These are phyloP conservation scores for Leucogyrophana mollusca DNA, from an alignment of 768 basidiomycete genomes.

Conservation along the genomic window DNA sequence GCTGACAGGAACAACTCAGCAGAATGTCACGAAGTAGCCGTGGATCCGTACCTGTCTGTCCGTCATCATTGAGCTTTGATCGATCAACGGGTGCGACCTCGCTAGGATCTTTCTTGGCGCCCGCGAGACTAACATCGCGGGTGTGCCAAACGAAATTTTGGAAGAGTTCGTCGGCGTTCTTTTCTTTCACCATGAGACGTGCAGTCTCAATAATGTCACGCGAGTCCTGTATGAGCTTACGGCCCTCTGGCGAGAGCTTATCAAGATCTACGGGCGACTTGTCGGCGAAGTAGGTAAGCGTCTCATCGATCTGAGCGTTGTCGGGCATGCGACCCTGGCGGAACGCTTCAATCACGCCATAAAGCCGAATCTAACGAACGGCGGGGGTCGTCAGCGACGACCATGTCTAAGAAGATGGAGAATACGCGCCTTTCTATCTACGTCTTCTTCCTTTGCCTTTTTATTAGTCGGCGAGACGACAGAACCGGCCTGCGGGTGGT, in stretches of 20 bases:
- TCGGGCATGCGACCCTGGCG: slow-evolving; percentile 75
- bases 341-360: slow-evolving; percentile 80
- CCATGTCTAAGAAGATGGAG: background rate
- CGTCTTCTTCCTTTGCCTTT: slow-evolving; percentile 61
- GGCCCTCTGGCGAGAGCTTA: slow-evolving; percentile 76
- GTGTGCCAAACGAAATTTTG: slow-evolving; percentile 91
- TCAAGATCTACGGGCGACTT: slow-evolving; percentile 58
- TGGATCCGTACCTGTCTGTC: slow-evolving; percentile 50
- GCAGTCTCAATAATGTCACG: slow-evolving; percentile 78
- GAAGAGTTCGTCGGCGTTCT: slow-evolving; percentile 89
- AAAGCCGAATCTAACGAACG: slow-evolving; percentile 67
- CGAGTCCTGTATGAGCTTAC: slow-evolving; percentile 72
- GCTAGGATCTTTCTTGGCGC: slow-evolving; percentile 39
- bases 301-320: slow-evolving; percentile 76
- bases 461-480: slow-evolving; percentile 71
- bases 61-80: slow-evolving; percentile 55
- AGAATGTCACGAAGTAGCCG: background rate
- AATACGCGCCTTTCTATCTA: slow-evolving; percentile 66
- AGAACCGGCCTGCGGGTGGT: slow-evolving; percentile 52
- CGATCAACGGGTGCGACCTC: slow-evolving; percentile 49
- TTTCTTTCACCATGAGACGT: slow-evolving; percentile 69
- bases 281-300: slow-evolving; percentile 63
- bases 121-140: slow-evolving; percentile 41
- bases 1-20: slow-evolving; percentile 56
- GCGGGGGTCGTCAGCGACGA: background rate